Conservation (phyloP, 2,329 filamentous ascomycete species). For the Xylaria sp. region DNA sequence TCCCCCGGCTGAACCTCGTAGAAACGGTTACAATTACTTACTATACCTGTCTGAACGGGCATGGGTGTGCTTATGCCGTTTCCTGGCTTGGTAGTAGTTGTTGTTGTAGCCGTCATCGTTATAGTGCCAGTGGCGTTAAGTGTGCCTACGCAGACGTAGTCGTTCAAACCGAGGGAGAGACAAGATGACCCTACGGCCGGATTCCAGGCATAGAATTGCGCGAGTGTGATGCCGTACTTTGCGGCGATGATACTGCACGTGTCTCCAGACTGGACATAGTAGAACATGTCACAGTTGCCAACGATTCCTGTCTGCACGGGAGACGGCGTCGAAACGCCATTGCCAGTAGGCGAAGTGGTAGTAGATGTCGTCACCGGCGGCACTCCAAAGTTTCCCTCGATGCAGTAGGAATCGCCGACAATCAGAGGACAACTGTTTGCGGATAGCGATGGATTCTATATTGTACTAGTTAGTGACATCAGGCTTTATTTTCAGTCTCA, state of each 20-base stretch:
- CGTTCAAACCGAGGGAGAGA: background rate
- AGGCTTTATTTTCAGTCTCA: too few relatives aligned
- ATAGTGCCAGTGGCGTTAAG: background rate
- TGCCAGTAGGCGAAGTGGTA: constrained; percentile 11
- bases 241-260: constrained; percentile 12
- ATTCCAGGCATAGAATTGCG: constrained; percentile 18
- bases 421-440: too few relatives aligned
- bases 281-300: constrained; percentile 33
- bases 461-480: too few relatives aligned
- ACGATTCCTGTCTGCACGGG: constrained; percentile 31
- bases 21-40: constrained; percentile 33
- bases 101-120: background rate
- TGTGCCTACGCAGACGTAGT: background rate
- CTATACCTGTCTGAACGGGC: constrained; percentile 32
- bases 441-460: too few relatives aligned
- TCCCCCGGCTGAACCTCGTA: constrained; percentile 26
- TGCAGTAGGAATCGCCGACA: too few relatives aligned
- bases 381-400: too few relatives aligned
- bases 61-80: constrained; percentile 27
- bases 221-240: constrained; percentile 3
- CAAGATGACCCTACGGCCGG: background rate
- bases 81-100: constrained; percentile 1
- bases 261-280: constrained; percentile 25
- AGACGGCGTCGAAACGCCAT: constrained; percentile 25
- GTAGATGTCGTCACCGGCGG: background rate